Evolutionary conservation across 2,329 filamentous ascomycete species (phyloP), one percentile per base, ranked within the genome.

Genomic region (Colletotrichum abscissum): DNA sequence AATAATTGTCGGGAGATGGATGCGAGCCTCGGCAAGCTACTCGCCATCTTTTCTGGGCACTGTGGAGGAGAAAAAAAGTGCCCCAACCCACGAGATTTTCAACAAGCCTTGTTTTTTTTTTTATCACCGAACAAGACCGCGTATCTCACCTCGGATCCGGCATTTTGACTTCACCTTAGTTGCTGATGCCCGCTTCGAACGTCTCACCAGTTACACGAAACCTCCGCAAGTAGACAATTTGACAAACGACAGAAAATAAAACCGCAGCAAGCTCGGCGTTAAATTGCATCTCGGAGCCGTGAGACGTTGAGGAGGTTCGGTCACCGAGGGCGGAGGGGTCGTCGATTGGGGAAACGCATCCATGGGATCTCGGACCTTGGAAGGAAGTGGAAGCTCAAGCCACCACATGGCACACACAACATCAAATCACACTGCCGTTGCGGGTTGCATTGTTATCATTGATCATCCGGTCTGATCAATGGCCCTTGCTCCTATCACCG

Each of bases 401-500:
- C 16, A 42, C 38, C 38, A 42, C 38, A 42, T 35, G 33, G 33
- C 38, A 42, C 35, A 38, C 35, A 42, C 35, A 42, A 42, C 14
- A 28, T 35, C 49, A 49, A 16, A 28, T 63, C 5, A 38, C 49
- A 16, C 30, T 30, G 33, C 19, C 42, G 49, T 65, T 19, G 54
- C 46, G 62, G 30, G 49, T 35, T 49, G 49, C 63, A 30, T 38
- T 38, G 30, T 54, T 24, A n/a, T 62, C 54, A 55, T 55, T 14
- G 46, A 38, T 38, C 49, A 38, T 49, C 56, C 5, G 33, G 56
- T 63, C 46, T 70, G 38, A 42, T 42, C 16, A 42, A 42, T 35
- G 57, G 26, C 55, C 24, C 33, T 35, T 42, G 46, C n/a, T 68
- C 63, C 63, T 71, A 71, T 70, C 67, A 62, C 67, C 71, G 60